Percentiles rank a stretch among this genome's conserved stretches.
phyloP scores from a whole-genome alignment of 2,329 filamentous ascomycete species.

The Cladosporium sp. region DNA sequence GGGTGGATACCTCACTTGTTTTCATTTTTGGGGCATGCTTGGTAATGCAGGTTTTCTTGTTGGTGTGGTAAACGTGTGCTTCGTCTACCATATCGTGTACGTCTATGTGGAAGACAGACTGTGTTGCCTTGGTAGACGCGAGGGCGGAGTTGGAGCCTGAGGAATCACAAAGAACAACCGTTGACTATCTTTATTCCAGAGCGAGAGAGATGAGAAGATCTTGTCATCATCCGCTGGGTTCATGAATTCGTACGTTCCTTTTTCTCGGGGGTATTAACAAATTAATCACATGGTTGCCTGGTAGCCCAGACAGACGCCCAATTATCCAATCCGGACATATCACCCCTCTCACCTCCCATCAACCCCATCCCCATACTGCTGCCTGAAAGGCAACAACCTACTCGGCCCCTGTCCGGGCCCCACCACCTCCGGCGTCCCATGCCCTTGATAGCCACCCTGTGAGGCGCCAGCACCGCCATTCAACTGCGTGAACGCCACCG shows the following conservation, averaged over 20 bases:
- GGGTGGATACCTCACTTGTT: background rate
- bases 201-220: background rate
- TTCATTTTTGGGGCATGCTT: no score
- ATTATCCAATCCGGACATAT: no score
- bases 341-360: constrained; percentile 4
- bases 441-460: background rate
- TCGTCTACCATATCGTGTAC: background rate
- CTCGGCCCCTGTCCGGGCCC: constrained; percentile 13
- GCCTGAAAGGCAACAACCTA: constrained; percentile 16
- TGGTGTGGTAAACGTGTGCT: background rate
- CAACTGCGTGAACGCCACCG: constrained; percentile 67
- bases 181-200: no score
- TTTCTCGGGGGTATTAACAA: background rate
- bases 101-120: background rate
- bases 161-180: background rate
- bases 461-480: constrained; percentile 27
- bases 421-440: background rate
- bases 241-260: background rate
- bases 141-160: background rate
- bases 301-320: background rate
- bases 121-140: background rate
- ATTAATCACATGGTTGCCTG: background rate
- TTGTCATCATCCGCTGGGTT: background rate
- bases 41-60: background rate
- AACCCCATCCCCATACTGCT: constrained; percentile 12